These are phyloP conservation scores for Sphaerosporella brunnea DNA, from an alignment of 495 filamentous ascomycete genomes.

Conservation along the genomic window DNA sequence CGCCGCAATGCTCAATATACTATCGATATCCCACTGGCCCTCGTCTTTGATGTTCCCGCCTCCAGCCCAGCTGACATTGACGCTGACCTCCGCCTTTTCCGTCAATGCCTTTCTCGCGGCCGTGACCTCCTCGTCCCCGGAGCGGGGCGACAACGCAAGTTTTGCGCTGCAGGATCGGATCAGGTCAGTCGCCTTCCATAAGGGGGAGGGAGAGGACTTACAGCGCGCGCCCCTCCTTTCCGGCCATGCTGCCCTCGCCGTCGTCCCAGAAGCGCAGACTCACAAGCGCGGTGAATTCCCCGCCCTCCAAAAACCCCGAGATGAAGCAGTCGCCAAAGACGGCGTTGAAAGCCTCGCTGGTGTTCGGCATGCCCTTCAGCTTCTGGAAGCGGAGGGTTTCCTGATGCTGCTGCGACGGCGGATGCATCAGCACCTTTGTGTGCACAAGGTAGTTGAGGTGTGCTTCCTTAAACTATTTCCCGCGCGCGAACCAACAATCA, in stretches of 20 bases:
- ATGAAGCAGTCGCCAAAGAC: conserved; percentile 5
- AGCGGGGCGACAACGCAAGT: neutral
- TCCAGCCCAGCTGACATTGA: conserved; percentile 3
- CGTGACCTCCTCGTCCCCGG: neutral
- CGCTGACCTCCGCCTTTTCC: neutral
- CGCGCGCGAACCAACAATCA: too few species aligned
- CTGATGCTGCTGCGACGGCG: neutral
- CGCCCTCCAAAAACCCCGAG: conserved; percentile 2
- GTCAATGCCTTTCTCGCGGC: neutral
- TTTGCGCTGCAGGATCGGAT: too few species aligned
- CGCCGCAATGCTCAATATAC: neutral
- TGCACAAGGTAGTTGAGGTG: conserved; percentile 5
- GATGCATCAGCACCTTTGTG: neutral
- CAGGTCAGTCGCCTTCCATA: too few species aligned
- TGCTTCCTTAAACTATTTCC: conserved; percentile 5
- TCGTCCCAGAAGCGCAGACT: neutral
- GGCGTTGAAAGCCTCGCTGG: neutral
- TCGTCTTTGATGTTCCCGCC: neutral
- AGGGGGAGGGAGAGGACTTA: too few species aligned
- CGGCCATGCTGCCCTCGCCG: neutral
- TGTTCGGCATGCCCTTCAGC: neutral
- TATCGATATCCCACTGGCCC: conserved; percentile 1
- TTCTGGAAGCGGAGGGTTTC: conserved; percentile 5
- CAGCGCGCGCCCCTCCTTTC: neutral
- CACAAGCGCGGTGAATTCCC: conserved; percentile 3